Conservation (phyloP, 2,329 filamentous ascomycete species). For the Macrophomina tecta region DNA sequence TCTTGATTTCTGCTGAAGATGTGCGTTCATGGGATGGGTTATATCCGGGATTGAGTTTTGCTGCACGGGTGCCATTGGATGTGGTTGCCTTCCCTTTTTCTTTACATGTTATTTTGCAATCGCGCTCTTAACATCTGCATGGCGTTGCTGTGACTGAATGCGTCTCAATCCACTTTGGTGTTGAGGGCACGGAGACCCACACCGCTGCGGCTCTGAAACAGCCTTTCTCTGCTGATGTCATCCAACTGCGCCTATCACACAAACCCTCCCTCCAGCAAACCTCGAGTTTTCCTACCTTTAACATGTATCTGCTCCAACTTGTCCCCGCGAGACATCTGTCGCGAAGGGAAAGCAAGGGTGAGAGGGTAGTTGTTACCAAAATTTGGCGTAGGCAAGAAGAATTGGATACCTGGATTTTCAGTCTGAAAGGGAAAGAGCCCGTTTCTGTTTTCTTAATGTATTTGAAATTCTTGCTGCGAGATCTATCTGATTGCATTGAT, state of each 20-base stretch:
- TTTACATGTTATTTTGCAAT: slow-evolving; percentile 10
- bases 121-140: slow-evolving; percentile 21
- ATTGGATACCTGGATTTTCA: slow-evolving; percentile 18
- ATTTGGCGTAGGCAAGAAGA: slow-evolving; percentile 19
- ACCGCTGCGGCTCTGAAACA: slow-evolving; percentile 22
- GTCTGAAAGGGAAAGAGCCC: not conserved
- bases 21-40: slow-evolving; percentile 24
- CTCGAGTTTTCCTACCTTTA: slow-evolving; percentile 1
- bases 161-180: slow-evolving; percentile 20
- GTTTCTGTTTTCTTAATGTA: slow-evolving; percentile 7
- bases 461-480: not conserved
- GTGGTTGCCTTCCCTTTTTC: slow-evolving; percentile 1
- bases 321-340: not conserved
- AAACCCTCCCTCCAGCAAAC: not conserved
- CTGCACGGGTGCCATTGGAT: slow-evolving; percentile 10
- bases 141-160: slow-evolving; percentile 20
- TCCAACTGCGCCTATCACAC: not conserved
- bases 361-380: not conserved
- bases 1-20: slow-evolving; percentile 20
- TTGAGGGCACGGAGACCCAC: slow-evolving; percentile 15
- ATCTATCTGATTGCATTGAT: not conserved
- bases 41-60: slow-evolving; percentile 24
- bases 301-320: slow-evolving; percentile 10
- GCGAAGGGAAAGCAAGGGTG: not conserved
- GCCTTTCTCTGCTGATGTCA: slow-evolving; percentile 16